phyloP scores from a whole-genome alignment of 768 basidiomycete species.

The Cystobasidium onofrii region DNA sequence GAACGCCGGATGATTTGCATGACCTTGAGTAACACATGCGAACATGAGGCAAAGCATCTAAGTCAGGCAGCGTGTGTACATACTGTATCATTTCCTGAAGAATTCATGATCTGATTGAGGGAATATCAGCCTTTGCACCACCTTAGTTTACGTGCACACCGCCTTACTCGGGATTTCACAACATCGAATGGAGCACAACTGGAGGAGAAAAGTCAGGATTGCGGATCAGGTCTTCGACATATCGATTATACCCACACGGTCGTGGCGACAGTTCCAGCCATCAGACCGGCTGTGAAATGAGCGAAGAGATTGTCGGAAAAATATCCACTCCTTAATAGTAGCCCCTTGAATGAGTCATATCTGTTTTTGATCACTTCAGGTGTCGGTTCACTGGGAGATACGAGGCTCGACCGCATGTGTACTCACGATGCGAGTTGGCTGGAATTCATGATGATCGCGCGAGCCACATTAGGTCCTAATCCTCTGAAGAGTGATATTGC shows the following conservation, averaged over 20 bases:
- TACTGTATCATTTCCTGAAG: conserved; percentile 24
- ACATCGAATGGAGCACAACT: conserved; percentile 40
- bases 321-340: conserved; percentile 30
- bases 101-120: conserved; percentile 39
- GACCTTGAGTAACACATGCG: not conserved
- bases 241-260: conserved; percentile 32
- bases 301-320: conserved; percentile 38
- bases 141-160: not conserved
- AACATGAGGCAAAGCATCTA: not conserved
- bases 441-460: conserved; percentile 42
- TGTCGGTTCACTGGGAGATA: no score
- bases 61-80: not conserved
- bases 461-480: conserved; percentile 37
- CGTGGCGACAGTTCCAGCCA: conserved; percentile 41
- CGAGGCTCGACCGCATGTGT: not conserved
- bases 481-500: conserved; percentile 37
- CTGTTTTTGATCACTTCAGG: not conserved
- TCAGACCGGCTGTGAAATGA: conserved; percentile 40
- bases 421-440: conserved; percentile 40
- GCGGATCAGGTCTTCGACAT: not conserved
- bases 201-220: not conserved
- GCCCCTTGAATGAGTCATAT: conserved; percentile 41
- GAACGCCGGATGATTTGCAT: conserved; percentile 30
- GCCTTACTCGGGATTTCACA: conserved; percentile 38
- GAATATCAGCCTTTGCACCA: not conserved